Evolutionary conservation across 1,139 yeast genomes (phyloP), one percentile per base, ranked within the genome.

Genomic region (Diutina rugosa): DNA sequence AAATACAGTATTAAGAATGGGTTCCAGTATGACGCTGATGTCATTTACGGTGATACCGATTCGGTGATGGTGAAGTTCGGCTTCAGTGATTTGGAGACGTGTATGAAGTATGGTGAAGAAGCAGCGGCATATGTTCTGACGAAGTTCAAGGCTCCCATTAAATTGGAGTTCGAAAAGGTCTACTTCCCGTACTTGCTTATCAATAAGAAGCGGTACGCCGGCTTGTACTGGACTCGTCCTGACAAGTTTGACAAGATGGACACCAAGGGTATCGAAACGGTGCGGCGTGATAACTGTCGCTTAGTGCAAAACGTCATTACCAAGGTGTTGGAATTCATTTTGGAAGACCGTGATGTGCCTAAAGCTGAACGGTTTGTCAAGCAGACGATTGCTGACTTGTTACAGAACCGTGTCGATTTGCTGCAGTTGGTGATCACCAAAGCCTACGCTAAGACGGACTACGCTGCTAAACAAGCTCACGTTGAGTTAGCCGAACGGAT

Each of bases 31-130:
- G 96, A 95, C 71, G 87, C 98, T 0, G 81, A 86, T 62, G 99
- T 95, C 60, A 87, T 95, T 52, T 95, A 95, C 68, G 99, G 99
- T 74, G 99, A 95, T 72, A 95, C 99, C 0, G 99, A 95, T 79
- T 95, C 99, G 7, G 99, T 95, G 18, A 95, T 95, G 99, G 97
- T 95, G 53, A 90, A 90, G 66, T 95, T 95, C 72, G 99, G 99
- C 1, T 82, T 85, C 48, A 73, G 76, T n/a, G 96, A 90, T 65
- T 69, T 93, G 59, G 82, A 77, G 58, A 86, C 87, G 41, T 89
- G 97, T 63, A 95, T 95, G 99, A 79, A 80, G 58, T 68, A 90
- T 57, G 99, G 99, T 3, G 87, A 90, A 63, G 96, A 91, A 65
- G 99, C 99, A 0, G 99, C 99, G 0, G 87, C 78, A 6, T 84